phyloP scores from a whole-genome alignment of 306 rosid species.

The Malus domestica region DNA sequence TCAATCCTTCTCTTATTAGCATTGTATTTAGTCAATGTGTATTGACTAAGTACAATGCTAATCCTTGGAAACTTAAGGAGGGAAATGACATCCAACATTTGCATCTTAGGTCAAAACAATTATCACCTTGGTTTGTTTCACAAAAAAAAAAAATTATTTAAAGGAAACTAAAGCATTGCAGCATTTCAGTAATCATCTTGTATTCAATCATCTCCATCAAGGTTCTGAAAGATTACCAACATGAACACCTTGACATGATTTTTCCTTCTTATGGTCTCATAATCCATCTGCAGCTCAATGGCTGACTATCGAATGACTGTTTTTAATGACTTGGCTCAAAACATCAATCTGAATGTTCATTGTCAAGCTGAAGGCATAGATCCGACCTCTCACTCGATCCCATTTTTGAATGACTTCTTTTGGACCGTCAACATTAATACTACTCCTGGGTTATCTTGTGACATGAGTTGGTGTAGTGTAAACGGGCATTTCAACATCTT shows the following conservation, averaged over 20 bases:
- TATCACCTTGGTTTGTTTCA: too few species aligned
- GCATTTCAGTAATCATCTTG: neutral
- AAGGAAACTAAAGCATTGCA: neutral
- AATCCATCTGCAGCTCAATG: neutral
- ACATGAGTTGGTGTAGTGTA: conserved; percentile 30
- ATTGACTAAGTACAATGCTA: too few species aligned
- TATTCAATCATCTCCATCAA: neutral
- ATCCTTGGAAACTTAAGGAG: too few species aligned
- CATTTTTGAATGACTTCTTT: neutral
- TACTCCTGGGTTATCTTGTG: conserved; percentile 23
- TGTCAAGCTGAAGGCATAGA: neutral
- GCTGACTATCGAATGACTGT: neutral
- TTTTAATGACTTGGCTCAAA: neutral
- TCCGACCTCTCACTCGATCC: neutral
- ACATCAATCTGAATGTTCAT: neutral
- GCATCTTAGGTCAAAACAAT: too few species aligned
- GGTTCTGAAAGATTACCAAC: neutral
- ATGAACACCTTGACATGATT: neutral
- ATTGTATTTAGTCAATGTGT: too few species aligned
- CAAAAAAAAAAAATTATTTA: neutral
- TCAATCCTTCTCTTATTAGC: too few species aligned
- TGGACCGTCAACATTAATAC: conserved; percentile 35
- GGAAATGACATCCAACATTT: too few species aligned
- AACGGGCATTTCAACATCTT: neutral
- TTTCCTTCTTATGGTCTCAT: neutral